phyloP scores from a whole-genome alignment of 2,329 filamentous ascomycete genomes.

The Drechslerella dactyloides region DNA sequence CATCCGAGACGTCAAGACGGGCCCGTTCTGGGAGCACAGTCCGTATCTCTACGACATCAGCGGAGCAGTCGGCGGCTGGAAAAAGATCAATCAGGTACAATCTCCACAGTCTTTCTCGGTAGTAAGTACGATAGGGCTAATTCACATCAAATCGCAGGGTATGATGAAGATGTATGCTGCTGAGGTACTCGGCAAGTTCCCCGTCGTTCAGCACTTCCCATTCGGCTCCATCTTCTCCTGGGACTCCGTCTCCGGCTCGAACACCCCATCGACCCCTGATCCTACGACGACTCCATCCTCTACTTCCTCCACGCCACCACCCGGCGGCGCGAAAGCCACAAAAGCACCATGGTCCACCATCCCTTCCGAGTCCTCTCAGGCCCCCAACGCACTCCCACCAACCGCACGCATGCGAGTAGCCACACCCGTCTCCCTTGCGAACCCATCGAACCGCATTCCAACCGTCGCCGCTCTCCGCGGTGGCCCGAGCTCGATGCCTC shows the following conservation, averaged over 20 bases:
- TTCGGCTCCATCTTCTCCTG: conserved; percentile 82
- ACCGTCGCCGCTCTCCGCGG: conserved; percentile 25
- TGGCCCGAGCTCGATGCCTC: conserved; percentile 25
- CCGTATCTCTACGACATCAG: conserved; percentile 94
- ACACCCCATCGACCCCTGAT: not conserved
- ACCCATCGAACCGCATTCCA: conserved; percentile 22
- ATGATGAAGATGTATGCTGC: conserved; percentile 99
- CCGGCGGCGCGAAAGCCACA: conserved; percentile 12
- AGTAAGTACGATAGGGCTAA: conserved; percentile 5
- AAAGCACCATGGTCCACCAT: conserved; percentile 50
- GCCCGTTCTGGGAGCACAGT: conserved; percentile 96
- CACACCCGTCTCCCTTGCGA: conserved; percentile 30
- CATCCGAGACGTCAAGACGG: conserved; percentile 95
- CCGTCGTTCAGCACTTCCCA: conserved; percentile 94
- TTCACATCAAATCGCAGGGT: conserved; percentile 64
- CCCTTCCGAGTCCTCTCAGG: conserved; percentile 22
- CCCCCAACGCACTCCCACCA: not conserved
- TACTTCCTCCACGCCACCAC: conserved; percentile 9
- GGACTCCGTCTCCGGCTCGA: conserved; percentile 57
- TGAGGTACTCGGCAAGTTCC: conserved; percentile 94
- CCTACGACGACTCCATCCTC: conserved; percentile 6
- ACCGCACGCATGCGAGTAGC: conserved; percentile 32
- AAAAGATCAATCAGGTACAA: conserved; percentile 86
- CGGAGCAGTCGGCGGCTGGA: conserved; percentile 91
- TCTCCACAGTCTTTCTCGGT: not conserved